A percentile compares a stretch with the other conserved stretches of the same genome.
Evolutionary conservation across 2,329 filamentous ascomycete species (phyloP).

Genomic region (Setomelanomma holmii): DNA sequence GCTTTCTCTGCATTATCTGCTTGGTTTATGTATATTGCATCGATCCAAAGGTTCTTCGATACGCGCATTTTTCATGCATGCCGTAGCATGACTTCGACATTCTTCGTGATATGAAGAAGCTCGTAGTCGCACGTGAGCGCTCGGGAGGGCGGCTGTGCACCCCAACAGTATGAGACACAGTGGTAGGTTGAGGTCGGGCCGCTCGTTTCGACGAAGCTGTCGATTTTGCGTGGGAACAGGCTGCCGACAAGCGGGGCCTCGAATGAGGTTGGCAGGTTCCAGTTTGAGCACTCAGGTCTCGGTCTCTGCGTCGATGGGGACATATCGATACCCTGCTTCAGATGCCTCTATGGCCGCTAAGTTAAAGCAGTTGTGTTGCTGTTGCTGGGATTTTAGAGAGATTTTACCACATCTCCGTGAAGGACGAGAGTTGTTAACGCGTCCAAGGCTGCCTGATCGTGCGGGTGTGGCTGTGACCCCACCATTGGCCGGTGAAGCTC

Average conservation of each 20-base stretch:
- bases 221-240: background rate
- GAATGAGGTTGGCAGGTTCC: background rate
- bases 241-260: background rate
- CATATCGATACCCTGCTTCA: background rate
- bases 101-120: background rate
- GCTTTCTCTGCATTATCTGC: constrained; percentile 2
- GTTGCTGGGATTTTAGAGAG: too few relatives aligned
- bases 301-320: background rate
- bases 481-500: too few relatives aligned
- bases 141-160: too few relatives aligned
- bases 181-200: background rate
- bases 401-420: too few relatives aligned
- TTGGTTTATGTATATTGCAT: constrained; percentile 1
- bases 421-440: too few relatives aligned
- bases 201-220: background rate
- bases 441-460: too few relatives aligned
- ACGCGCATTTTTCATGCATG: background rate
- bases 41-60: background rate
- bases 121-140: background rate
- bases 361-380: background rate
- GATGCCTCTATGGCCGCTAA: too few relatives aligned
- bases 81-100: background rate
- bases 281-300: constrained; percentile 1
- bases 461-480: too few relatives aligned
- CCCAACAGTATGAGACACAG: background rate